Evolutionary conservation across 108 stramenopile species (phyloP), one percentile per base, ranked within the genome.

Genomic region (Nitzschia sp.): DNA sequence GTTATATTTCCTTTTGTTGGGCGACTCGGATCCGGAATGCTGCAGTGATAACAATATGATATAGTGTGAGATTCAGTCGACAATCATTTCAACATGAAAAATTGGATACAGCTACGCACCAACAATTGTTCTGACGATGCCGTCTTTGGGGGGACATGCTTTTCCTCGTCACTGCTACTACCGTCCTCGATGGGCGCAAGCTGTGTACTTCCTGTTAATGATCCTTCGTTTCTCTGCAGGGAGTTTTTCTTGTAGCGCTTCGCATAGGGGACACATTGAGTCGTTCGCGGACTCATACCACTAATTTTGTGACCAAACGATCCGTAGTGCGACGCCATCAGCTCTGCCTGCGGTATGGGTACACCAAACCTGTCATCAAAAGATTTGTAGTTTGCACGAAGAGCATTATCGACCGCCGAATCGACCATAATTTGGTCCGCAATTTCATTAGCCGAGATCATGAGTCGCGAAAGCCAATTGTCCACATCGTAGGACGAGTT

Each of bases 401-500:
- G 50, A 6, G 63, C 71, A 57, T 85, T 85, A 36, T 80, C 84
- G 34, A 72, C 66, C 26, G 75, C 54, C 16, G 84, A 85, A 48
- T 85, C 84, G 6, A 73, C 58, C 75, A 85, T 73, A 62, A 85
- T 85, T 45, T 66, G 53, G 53, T 71, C 54, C 6, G 80, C 77
- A 30, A 75, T 65, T 52, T 73, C 67, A 35, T 72, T 63, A 19
- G 79, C 77, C 16, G 59, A 56, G 8, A 68, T 66, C 45, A 80
- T 58, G 2, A 72, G 71, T 17, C 56, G 59, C 13, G 75, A 63
- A 23, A 82, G 28, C 91, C 88, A 89, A 26, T 72, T 84, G 44
- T 71, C 68, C n/a, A 84, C 83, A 35, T 81, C 70, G 2, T 58
- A 64, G 11, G 75, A 55, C 15, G 68, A 48, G 21, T 73, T 77